A percentile compares a stretch with the other conserved stretches of the same genome.
Conservation (phyloP, 2,329 filamentous ascomycete species). For the Epichloe coenophiala region DNA sequence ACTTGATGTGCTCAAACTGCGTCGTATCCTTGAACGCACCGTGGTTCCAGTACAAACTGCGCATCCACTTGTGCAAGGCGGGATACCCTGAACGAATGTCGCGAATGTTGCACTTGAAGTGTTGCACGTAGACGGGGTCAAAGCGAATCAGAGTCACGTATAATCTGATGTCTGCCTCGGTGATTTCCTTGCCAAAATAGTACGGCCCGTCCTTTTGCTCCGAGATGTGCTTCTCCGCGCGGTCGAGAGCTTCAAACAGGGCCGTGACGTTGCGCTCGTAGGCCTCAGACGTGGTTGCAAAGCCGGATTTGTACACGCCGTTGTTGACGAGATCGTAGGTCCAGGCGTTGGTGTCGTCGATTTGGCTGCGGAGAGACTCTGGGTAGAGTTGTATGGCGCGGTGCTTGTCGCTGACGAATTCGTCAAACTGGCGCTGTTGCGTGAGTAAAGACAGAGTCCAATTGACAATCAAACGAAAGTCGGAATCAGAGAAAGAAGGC, state of each 20-base stretch:
- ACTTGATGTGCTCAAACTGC: slow-evolving; percentile 92
- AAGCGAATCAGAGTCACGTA: slow-evolving; percentile 60
- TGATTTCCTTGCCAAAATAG: slow-evolving; percentile 62
- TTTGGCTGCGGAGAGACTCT: slow-evolving; percentile 43
- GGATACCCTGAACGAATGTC: slow-evolving; percentile 81
- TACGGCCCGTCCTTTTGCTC: slow-evolving; percentile 41
- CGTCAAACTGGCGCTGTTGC: slow-evolving; percentile 46
- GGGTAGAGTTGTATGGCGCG: slow-evolving; percentile 56
- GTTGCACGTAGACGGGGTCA: slow-evolving; percentile 72
- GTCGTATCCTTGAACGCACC: slow-evolving; percentile 71
- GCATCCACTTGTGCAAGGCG: slow-evolving; percentile 65
- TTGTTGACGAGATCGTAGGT: slow-evolving; percentile 64
- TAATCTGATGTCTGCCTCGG: slow-evolving; percentile 71
- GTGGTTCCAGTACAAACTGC: slow-evolving; percentile 71
- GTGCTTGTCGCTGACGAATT: slow-evolving; percentile 46
- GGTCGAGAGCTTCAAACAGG: slow-evolving; percentile 67
- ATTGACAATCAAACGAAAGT: no score
- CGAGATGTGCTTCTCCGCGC: slow-evolving; percentile 56
- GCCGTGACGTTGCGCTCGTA: slow-evolving; percentile 61
- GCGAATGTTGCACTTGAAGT: slow-evolving; percentile 76
- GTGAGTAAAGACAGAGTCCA: not conserved
- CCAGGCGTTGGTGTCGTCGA: slow-evolving; percentile 71
- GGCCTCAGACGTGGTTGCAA: slow-evolving; percentile 69
- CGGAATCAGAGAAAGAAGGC: no score
- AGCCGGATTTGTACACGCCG: slow-evolving; percentile 64